phyloP scores from a whole-genome alignment of 768 basidiomycete genomes.

The Pleurotus tuber-regium region DNA sequence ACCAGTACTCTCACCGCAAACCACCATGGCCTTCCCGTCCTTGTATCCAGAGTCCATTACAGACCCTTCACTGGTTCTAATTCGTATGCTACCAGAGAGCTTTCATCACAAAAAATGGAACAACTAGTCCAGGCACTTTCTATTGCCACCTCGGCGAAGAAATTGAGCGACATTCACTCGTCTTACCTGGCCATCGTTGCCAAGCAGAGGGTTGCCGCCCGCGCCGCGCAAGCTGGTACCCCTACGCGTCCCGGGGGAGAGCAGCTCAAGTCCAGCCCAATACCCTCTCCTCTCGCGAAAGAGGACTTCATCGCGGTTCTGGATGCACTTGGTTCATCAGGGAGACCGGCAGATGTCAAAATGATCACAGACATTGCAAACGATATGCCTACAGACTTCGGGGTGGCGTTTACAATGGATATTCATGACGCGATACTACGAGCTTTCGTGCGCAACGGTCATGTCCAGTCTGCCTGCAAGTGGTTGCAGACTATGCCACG shows the following conservation, averaged over 20 bases:
- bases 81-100: slow-evolving; percentile 13
- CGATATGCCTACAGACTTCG: slow-evolving; percentile 47
- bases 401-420: slow-evolving; percentile 40
- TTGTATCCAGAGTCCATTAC: slow-evolving; percentile 11
- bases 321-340: slow-evolving; percentile 48
- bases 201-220: slow-evolving; percentile 19
- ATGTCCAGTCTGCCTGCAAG: slow-evolving; percentile 38
- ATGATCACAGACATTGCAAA: slow-evolving; percentile 51
- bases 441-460: slow-evolving; percentile 43
- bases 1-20: slow-evolving; percentile 23
- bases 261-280: slow-evolving; percentile 20
- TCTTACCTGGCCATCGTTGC: slow-evolving; percentile 33
- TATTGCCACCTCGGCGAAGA: slow-evolving; percentile 15
- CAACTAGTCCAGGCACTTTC: slow-evolving; percentile 23
- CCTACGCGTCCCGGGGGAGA: slow-evolving; percentile 20
- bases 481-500: slow-evolving; percentile 56
- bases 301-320: slow-evolving; percentile 38
- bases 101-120: slow-evolving; percentile 7
- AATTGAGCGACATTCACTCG: slow-evolving; percentile 31
- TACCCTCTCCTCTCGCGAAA: slow-evolving; percentile 25
- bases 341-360: slow-evolving; percentile 48
- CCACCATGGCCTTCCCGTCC: slow-evolving; percentile 15
- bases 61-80: slow-evolving; percentile 13
- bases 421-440: slow-evolving; percentile 49
- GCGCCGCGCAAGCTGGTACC: slow-evolving; percentile 12